Evolutionary conservation across 768 basidiomycete species (phyloP).

Genomic region (Mycena albidolilacea): DNA sequence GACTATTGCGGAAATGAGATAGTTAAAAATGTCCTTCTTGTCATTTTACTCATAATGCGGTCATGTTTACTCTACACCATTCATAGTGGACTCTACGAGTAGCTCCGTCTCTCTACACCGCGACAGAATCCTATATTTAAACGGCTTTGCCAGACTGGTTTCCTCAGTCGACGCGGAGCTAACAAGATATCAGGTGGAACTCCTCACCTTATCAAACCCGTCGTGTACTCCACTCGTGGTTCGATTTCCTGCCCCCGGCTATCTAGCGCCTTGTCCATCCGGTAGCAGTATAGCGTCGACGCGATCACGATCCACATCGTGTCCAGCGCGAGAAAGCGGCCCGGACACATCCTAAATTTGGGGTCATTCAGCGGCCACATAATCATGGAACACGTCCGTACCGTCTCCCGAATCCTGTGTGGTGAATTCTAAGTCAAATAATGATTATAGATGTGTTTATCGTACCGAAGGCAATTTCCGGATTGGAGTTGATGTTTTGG

Average conservation of each 20-base stretch:
- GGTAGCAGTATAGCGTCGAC: conserved; percentile 58
- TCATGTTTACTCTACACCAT: neutral
- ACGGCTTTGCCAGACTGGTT: conserved; percentile 21
- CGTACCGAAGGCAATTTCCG: conserved; percentile 32
- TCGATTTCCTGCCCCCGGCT: conserved; percentile 50
- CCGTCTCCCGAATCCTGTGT: conserved; percentile 34
- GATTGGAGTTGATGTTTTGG: conserved; percentile 33
- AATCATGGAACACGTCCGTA: neutral
- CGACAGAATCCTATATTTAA: conserved; percentile 18
- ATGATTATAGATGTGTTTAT: neutral
- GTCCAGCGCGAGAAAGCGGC: conserved; percentile 60
- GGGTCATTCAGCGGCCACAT: neutral
- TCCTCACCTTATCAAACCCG: conserved; percentile 60
- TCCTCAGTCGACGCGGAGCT: neutral
- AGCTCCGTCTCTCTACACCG: conserved; percentile 3
- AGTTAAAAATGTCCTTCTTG: neutral
- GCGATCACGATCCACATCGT: conserved; percentile 64
- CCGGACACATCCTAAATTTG: conserved; percentile 59
- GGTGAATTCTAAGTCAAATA: neutral
- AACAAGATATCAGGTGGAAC: conserved; percentile 3
- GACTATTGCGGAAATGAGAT: too few relatives aligned
- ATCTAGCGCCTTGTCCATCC: conserved; percentile 56
- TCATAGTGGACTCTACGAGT: conserved; percentile 8
- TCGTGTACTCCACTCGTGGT: conserved; percentile 53
- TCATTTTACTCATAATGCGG: neutral